Percentiles rank a stretch among this genome's conserved stretches.
Evolutionary conservation across 768 basidiomycete species (phyloP).

Genomic region (Trametes maxima): DNA sequence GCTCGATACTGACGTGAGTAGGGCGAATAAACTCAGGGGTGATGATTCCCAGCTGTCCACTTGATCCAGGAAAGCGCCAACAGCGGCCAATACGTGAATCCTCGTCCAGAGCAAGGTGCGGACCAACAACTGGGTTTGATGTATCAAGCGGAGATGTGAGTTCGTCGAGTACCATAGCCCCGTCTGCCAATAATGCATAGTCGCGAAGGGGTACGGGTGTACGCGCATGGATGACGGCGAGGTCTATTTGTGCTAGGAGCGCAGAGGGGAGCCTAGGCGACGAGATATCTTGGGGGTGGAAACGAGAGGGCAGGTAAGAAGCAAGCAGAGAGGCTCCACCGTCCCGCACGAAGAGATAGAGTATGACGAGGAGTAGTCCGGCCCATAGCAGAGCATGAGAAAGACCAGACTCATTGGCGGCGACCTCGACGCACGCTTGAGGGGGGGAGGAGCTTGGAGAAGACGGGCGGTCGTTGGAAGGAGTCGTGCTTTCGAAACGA

Average conservation of each 20-base stretch:
- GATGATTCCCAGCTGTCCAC: neutral
- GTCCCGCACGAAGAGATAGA: neutral
- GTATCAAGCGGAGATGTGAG: neutral
- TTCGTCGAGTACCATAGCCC: neutral
- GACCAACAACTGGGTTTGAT: neutral
- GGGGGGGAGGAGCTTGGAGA: neutral
- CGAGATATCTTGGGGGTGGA: neutral
- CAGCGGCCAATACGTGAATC: neutral
- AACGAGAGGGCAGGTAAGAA: neutral
- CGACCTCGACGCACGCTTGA: neutral
- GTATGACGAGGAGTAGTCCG: neutral
- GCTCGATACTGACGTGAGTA: slow-evolving; percentile 3
- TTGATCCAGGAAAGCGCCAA: neutral
- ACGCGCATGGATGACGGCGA: neutral
- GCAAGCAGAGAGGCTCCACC: neutral
- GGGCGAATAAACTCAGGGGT: neutral
- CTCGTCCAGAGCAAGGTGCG: neutral
- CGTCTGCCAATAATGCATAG: neutral
- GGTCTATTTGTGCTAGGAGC: neutral
- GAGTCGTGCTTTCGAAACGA: neutral
- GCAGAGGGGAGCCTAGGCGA: neutral
- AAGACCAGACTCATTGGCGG: too few relatives aligned
- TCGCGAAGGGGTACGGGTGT: slow-evolving; percentile 4
- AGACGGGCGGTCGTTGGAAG: neutral
- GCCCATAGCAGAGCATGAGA: neutral